Conservation (phyloP, 805 yeast genomes). For the Pichia nakasei region DNA sequence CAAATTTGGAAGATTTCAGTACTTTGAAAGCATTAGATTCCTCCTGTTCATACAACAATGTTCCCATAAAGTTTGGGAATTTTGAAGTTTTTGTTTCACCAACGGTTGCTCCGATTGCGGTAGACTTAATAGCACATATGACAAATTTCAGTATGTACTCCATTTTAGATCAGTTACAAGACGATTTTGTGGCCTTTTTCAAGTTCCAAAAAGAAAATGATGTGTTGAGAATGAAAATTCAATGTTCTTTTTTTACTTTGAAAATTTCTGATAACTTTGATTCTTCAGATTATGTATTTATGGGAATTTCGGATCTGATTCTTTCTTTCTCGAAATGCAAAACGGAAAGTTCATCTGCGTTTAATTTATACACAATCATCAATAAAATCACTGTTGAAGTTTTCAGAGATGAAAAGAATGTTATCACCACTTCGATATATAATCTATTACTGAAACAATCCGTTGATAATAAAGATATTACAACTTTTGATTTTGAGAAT, state of each 20-base stretch:
- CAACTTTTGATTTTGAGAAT: conserved; percentile 12
- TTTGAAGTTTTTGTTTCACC: conserved; percentile 43
- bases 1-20: conserved; percentile 9
- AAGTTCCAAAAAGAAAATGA: conserved; percentile 4
- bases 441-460: conserved; percentile 5
- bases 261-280: conserved; percentile 11
- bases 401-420: conserved; percentile 7
- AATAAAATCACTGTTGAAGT: conserved; percentile 11
- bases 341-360: conserved; percentile 3
- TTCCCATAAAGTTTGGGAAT: conserved; percentile 47
- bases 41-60: conserved; percentile 41
- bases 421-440: conserved; percentile 4
- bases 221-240: conserved; percentile 29
- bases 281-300: conserved; percentile 21
- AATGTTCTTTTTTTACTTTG: conserved; percentile 35
- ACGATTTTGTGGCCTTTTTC: conserved; percentile 30
- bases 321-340: conserved; percentile 24
- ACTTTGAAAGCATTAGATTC: conserved; percentile 25
- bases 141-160: conserved; percentile 34
- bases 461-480: neutral
- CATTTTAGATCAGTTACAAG: conserved; percentile 58
- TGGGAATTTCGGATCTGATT: conserved; percentile 30
- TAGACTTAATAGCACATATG: conserved; percentile 30
- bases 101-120: conserved; percentile 9
- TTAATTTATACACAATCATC: conserved; percentile 5